Evolutionary conservation across 331 rosid species (phyloP), one percentile per base, ranked within the genome.

Genomic region (Cucumis variabilis): DNA sequence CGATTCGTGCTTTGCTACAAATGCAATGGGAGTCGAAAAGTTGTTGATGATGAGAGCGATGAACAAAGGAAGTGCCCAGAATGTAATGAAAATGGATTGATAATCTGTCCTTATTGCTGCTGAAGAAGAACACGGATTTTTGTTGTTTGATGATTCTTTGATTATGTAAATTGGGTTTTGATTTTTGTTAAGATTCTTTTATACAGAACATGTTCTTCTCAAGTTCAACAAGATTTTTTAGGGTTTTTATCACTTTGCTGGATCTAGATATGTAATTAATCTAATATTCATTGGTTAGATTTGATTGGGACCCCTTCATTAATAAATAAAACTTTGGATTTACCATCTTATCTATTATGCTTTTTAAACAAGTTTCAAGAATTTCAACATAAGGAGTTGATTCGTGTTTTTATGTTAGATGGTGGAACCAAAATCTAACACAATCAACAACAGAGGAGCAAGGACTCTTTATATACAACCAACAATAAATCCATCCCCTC

Each of bases 11-110:
- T 97, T 62, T 97, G 98, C 86, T 90, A 90, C 69, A 87, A 87
- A 46, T 97, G 99, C 89, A 85, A 85, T 87, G 98, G 99, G 13
- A 93, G 98, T 75, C 90, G 90, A 78, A 97, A 74, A 90, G 68
- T 94, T 7, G 37, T 85, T 50, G 90, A 2, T 23, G 93, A 89
- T 12, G 83, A 90, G 80, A 74, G 55, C 55, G 94, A 90, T 19
- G 75, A 51, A 85, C 50, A 76, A 72, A 83, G 60, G 62, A 85
- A 25, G 44, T 96, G 99, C 81, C 67, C 91, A 8, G 75, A 83
- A 44, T 96, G 99, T 53, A 85, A 85, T 68, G 87, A 85, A 28
- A 85, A 85, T 85, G 87, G 87, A 55, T 27, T 85, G 68, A 85
- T 85, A 0, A 48, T 85, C 14, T 85, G 87, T 69, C 79, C 79